phyloP scores from a whole-genome alignment of 495 filamentous ascomycete species.

The Neurospora hispaniola region DNA sequence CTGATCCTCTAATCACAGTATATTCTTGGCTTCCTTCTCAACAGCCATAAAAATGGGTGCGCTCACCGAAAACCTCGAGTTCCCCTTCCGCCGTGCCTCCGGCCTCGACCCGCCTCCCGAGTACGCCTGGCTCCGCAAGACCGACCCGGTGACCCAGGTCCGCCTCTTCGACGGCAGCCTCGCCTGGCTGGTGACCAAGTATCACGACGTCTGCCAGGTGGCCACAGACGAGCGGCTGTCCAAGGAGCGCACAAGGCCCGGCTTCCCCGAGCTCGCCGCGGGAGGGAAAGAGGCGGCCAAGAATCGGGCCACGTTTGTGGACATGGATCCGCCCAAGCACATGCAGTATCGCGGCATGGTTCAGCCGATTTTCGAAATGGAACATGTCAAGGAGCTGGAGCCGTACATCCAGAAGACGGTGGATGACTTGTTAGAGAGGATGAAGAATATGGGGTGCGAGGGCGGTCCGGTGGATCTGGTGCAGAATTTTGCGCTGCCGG shows the following conservation, averaged over 20 bases:
- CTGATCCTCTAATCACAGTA: background rate
- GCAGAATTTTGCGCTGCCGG: slow-evolving; percentile 32
- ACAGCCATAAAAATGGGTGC: slow-evolving; percentile 6
- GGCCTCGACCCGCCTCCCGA: slow-evolving; percentile 30
- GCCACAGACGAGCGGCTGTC: slow-evolving; percentile 31
- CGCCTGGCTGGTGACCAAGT: slow-evolving; percentile 36
- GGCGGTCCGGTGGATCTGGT: slow-evolving; percentile 30
- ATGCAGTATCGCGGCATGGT: slow-evolving; percentile 35
- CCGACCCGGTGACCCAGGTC: slow-evolving; percentile 31
- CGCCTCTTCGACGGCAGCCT: slow-evolving; percentile 33
- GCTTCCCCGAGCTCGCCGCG: slow-evolving; percentile 34
- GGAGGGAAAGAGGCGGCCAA: slow-evolving; percentile 32
- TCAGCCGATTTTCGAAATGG: slow-evolving; percentile 25
- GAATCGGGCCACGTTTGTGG: slow-evolving; percentile 36
- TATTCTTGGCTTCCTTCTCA: background rate
- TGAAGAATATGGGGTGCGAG: slow-evolving; percentile 21
- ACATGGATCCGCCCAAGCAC: slow-evolving; percentile 38
- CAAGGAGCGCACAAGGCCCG: slow-evolving; percentile 29
- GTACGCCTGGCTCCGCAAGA: slow-evolving; percentile 29
- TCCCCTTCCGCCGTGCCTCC: slow-evolving; percentile 34
- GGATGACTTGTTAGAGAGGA: slow-evolving; percentile 24
- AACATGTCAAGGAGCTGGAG: slow-evolving; percentile 26
- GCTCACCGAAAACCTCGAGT: slow-evolving; percentile 12
- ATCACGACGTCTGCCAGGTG: slow-evolving; percentile 33
- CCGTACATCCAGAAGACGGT: slow-evolving; percentile 37